Percentiles rank a stretch among this genome's conserved stretches.
Conservation (phyloP, 306 rosid genomes). For the Arachis hypogaea region DNA sequence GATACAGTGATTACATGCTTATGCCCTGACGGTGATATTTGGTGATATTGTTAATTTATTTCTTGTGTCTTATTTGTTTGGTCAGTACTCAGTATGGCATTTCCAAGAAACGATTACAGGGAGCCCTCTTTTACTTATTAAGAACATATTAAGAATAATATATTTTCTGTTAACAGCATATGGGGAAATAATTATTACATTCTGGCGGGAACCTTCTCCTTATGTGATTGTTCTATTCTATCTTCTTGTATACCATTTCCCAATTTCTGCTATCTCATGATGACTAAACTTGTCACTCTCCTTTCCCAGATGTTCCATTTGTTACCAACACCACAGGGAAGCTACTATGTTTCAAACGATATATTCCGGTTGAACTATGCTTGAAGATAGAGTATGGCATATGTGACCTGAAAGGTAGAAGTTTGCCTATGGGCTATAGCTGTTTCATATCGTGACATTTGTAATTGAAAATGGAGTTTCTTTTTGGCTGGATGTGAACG, state of each 20-base stretch:
- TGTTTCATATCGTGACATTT: conserved; percentile 43
- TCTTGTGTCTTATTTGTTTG: not conserved
- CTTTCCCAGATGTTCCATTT: conserved; percentile 89
- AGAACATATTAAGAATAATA: not conserved
- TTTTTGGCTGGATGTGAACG: conserved; percentile 43
- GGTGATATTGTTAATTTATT: not conserved
- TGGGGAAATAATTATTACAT: conserved; percentile 27
- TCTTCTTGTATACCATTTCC: not conserved
- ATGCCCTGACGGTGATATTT: not conserved
- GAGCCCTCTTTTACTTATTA: conserved; percentile 8
- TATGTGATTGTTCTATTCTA: too few relatives aligned
- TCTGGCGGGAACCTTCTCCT: not conserved
- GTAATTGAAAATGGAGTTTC: conserved; percentile 46
- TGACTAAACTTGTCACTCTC: conserved; percentile 33
- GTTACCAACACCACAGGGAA: conserved; percentile 90
- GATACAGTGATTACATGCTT: not conserved
- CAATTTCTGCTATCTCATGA: not conserved
- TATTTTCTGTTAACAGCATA: not conserved
- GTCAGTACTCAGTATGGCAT: conserved; percentile 4
- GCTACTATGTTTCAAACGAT: conserved; percentile 89
- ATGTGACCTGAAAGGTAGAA: conserved; percentile 27
- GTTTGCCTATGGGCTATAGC: conserved; percentile 34
- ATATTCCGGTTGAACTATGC: conserved; percentile 96
- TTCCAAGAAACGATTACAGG: not conserved
- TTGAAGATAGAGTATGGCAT: conserved; percentile 43